phyloP scores from a whole-genome alignment of 352 stramenopile genomes.

The Globisporangium viniferum region DNA sequence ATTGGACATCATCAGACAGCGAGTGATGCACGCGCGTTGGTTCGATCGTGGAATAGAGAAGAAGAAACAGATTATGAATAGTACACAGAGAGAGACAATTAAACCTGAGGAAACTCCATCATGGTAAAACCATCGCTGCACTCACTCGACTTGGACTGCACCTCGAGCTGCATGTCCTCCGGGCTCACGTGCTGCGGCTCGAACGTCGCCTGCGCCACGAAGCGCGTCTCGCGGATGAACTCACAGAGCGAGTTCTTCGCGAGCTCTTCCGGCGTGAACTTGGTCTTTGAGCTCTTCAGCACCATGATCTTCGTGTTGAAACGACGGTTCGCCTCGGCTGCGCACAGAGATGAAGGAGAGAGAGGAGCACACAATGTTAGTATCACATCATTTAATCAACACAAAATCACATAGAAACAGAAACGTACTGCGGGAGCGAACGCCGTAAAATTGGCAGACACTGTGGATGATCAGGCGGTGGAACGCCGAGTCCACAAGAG shows the following conservation, averaged over 20 bases:
- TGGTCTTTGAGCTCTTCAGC: constrained; percentile 57
- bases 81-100: constrained; percentile 21
- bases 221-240: constrained; percentile 73
- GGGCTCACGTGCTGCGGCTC: constrained; percentile 17
- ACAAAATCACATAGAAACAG: background rate
- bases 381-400: background rate
- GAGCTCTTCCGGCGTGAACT: constrained; percentile 43
- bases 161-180: constrained; percentile 44
- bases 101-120: constrained; percentile 68
- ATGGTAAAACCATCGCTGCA: constrained; percentile 78
- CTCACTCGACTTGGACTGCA: constrained; percentile 71
- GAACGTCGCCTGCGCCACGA: constrained; percentile 13
- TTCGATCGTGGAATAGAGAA: background rate
- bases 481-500: constrained; percentile 79
- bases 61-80: background rate
- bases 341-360: background rate
- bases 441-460: constrained; percentile 85
- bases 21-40: background rate
- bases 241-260: constrained; percentile 66
- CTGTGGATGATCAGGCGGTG: constrained; percentile 87
- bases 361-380: background rate
- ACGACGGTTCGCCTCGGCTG: constrained; percentile 63
- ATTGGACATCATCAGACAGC: background rate
- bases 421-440: constrained; percentile 77
- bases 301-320: constrained; percentile 85